Evolutionary conservation across 805 yeast species (phyloP), one percentile per base, ranked within the genome.

Genomic region (Sugiyamaella mastotermitis): DNA sequence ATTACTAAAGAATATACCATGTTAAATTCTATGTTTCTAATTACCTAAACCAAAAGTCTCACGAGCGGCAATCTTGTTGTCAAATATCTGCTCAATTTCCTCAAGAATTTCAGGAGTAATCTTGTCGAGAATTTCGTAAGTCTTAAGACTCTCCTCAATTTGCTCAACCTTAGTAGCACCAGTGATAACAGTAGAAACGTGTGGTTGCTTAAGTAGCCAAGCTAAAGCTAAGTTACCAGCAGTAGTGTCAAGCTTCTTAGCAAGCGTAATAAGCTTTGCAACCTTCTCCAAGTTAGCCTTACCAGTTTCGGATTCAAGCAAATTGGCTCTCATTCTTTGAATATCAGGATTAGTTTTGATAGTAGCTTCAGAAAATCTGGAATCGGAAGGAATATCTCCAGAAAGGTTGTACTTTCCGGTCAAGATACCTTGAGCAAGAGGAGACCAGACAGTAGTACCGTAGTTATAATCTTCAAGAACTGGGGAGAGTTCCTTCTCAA

Each of bases 381-480:
- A 50, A 15, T 50, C 58, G 29, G 40, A 29, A 14, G 52, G 53
- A 31, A 53, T 42, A n/a, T n/a, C n/a, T 4, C 32, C 38, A n/a
- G n/a, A n/a, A 28, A 46, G 46, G 41, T 47, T 45, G 46, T 56
- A 56, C 45, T 56, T 56, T 11, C 61, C 61, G 11, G 60, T 53
- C 33, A 56, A 38, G 23, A 56, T 13, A 17, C 61, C 61, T 37
- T 55, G 48, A n/a, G 58, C 58, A 33, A 56, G 40, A 5, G 61
- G 61, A 13, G 56, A 49, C 53, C 53, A 56, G 35, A 55, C 49
- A 18, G 61, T 56, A 28, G 60, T 49, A 10, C 61, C 61, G 42
- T 56, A 56, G 42, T 46, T 42, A 50, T 56, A 56, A 27, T 43
- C 38, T 30, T 52, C 37, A 40, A 48, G 52, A 15, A 56, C 35